Evolutionary conservation across 139 green algal genomes (phyloP).

Genomic region (Picochlorum sp.): DNA sequence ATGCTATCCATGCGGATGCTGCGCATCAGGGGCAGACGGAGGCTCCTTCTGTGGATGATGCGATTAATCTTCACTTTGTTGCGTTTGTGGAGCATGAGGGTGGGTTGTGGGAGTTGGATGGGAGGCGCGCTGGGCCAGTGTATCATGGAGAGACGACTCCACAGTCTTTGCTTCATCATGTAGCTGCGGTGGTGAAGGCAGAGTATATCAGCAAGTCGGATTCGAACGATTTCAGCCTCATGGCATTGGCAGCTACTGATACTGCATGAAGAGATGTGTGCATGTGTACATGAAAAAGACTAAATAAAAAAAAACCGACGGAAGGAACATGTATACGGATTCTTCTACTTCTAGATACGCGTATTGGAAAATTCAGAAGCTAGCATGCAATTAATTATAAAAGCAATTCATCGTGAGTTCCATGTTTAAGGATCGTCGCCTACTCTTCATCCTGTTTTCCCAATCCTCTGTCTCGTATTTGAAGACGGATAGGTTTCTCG

Average conservation of each 20-base stretch:
- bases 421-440: neutral
- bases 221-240: constrained; percentile 50
- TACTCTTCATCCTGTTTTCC: neutral
- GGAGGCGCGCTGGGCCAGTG: constrained; percentile 55
- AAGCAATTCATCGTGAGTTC: constrained; percentile 6
- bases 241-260: constrained; percentile 35
- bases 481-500: constrained; percentile 3
- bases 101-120: constrained; percentile 77
- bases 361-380: constrained; percentile 5
- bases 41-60: constrained; percentile 50
- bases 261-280: too few species aligned
- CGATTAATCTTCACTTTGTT: constrained; percentile 86
- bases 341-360: neutral
- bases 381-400: constrained; percentile 5
- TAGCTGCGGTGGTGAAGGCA: constrained; percentile 40
- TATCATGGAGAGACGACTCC: constrained; percentile 53
- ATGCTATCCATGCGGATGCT: constrained; percentile 73
- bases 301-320: neutral
- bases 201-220: constrained; percentile 47
- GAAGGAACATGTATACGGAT: neutral
- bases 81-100: constrained; percentile 63
- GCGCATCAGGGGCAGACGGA: constrained; percentile 59
- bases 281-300: neutral
- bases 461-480: neutral
- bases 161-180: constrained; percentile 54